These are phyloP conservation scores for Phytophthora palmivora DNA, from an alignment of 352 stramenopile species.

Conservation along the genomic window DNA sequence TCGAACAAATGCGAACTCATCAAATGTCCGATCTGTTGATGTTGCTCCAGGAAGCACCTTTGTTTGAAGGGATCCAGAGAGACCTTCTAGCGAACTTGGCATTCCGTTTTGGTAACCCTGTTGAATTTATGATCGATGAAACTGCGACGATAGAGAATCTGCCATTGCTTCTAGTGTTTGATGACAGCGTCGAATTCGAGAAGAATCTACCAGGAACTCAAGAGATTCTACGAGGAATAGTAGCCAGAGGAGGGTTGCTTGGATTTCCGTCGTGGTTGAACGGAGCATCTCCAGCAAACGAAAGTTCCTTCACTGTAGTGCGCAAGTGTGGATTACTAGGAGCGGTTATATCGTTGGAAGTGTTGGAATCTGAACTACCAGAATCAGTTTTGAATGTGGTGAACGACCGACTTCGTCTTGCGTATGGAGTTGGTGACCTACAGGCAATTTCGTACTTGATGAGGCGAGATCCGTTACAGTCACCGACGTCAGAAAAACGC, in stretches of 20 bases:
- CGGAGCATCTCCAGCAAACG: not conserved
- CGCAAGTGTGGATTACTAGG: conserved; percentile 18
- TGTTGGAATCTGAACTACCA: conserved; percentile 19
- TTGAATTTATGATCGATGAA: conserved; percentile 16
- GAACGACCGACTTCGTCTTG: conserved; percentile 5
- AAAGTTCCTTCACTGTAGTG: not conserved
- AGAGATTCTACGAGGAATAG: conserved; percentile 8
- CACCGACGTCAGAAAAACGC: not conserved
- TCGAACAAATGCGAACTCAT: conserved; percentile 12
- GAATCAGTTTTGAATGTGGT: conserved; percentile 6
- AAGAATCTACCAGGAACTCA: conserved; percentile 4
- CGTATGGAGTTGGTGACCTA: conserved; percentile 8
- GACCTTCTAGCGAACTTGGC: conserved; percentile 29
- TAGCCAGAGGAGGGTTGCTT: conserved; percentile 22
- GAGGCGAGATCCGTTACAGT: not conserved
- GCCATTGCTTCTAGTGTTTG: conserved; percentile 17
- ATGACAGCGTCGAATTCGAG: conserved; percentile 28
- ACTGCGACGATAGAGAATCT: not conserved
- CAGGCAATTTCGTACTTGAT: conserved; percentile 15
- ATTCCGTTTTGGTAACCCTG: conserved; percentile 17
- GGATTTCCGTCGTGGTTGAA: conserved; percentile 25
- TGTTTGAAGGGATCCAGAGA: conserved; percentile 23
- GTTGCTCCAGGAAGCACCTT: conserved; percentile 18
- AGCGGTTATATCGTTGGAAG: conserved; percentile 10
- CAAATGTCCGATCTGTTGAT: conserved; percentile 24